A percentile compares a stretch with the other conserved stretches of the same genome.
These are phyloP conservation scores for Entomortierella beljakovae DNA, from an alignment of 192 early-diverging fungal species.

Conservation along the genomic window DNA sequence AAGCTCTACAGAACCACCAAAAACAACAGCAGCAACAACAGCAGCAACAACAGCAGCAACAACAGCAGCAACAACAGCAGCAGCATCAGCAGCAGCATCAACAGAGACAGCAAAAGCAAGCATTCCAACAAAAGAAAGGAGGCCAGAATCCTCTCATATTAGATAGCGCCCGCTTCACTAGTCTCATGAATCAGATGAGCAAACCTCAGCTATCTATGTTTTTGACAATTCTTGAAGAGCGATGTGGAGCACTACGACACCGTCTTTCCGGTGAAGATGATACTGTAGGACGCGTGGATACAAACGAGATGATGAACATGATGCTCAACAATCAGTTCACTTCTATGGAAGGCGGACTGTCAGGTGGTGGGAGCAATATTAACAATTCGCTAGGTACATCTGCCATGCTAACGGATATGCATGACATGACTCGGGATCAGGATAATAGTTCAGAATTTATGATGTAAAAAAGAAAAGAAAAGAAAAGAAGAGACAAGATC, in stretches of 20 bases:
- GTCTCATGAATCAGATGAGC: conserved; percentile 52
- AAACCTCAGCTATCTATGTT: conserved; percentile 52
- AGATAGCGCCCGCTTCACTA: conserved; percentile 47
- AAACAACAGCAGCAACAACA: conserved; percentile 21
- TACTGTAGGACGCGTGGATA: conserved; percentile 30
- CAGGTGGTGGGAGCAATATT: not conserved
- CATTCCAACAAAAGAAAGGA: conserved; percentile 5
- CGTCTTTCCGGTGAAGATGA: conserved; percentile 49
- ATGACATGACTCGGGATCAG: conserved; percentile 11
- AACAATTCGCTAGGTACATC: not conserved
- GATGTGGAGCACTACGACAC: conserved; percentile 49
- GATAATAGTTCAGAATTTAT: conserved; percentile 21
- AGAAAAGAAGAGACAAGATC: not conserved
- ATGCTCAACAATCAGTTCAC: conserved; percentile 37
- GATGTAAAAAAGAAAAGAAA: conserved; percentile 21
- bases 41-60: conserved; percentile 11
- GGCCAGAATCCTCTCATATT: conserved; percentile 22
- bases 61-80: conserved; percentile 4
- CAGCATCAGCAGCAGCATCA: conserved; percentile 22
- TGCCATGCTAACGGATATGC: not conserved
- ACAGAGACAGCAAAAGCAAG: not conserved
- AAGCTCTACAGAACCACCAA: not conserved
- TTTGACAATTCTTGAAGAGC: conserved; percentile 50
- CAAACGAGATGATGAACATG: conserved; percentile 47
- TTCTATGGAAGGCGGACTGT: conserved; percentile 21